phyloP scores from a whole-genome alignment of 768 basidiomycete genomes.

The Boletus pseudo-olivaceus region DNA sequence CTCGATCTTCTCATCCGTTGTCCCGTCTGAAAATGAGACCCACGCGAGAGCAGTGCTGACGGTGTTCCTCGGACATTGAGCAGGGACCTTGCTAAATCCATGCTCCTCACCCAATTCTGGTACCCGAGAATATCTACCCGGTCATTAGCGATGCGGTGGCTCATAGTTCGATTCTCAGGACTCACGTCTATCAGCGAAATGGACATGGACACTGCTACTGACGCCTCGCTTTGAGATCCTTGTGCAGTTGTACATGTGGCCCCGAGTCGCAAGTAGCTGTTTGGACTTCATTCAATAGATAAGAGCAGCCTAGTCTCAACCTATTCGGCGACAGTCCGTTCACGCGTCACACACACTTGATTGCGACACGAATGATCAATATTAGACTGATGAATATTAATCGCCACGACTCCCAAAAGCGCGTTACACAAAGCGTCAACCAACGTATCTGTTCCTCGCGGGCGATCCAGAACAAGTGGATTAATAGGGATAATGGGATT shows the following conservation, averaged over 20 bases:
- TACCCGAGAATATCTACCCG: constrained; percentile 41
- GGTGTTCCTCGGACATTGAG: constrained; percentile 43
- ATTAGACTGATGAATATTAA: constrained; percentile 34
- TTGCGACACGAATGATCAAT: constrained; percentile 34
- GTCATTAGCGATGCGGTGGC: constrained; percentile 11
- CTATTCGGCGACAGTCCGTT: constrained; percentile 24
- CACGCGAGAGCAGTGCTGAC: constrained; percentile 34
- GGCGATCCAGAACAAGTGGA: constrained; percentile 39
- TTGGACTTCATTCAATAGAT: constrained; percentile 35
- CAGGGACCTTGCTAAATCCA: constrained; percentile 36
- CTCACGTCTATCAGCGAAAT: constrained; percentile 38
- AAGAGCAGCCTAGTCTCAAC: constrained; percentile 32
- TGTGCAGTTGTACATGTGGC: constrained; percentile 27
- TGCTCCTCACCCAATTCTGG: constrained; percentile 36
- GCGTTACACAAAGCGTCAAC: constrained; percentile 40
- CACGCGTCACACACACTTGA: constrained; percentile 19
- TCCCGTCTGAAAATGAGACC: constrained; percentile 22
- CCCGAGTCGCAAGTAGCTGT: constrained; percentile 28
- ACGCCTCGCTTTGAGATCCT: constrained; percentile 29
- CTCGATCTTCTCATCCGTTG: constrained; percentile 30
- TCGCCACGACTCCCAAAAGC: constrained; percentile 39
- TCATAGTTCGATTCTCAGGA: constrained; percentile 10
- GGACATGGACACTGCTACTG: constrained; percentile 26
- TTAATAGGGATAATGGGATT: constrained; percentile 43
- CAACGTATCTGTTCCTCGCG: constrained; percentile 34